Evolutionary conservation across 2,329 filamentous ascomycete species (phyloP), one percentile per base, ranked within the genome.

Genomic region (Stylonectria norvegica): DNA sequence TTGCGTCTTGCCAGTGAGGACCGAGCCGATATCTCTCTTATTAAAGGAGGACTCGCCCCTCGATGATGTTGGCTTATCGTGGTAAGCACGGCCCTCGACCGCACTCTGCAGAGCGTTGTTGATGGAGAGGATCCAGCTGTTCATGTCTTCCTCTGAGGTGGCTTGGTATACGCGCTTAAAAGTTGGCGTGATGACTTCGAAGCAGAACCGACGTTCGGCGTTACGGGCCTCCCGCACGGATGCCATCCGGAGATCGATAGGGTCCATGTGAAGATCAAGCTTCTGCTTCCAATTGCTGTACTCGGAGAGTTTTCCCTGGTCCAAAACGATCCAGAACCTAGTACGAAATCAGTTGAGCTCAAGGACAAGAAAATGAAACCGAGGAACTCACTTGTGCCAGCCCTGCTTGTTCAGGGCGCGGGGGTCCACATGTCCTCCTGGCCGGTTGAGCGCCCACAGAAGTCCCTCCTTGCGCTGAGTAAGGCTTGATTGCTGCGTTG

Each of bases 201-300:
- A 98, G 66, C 91, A 97, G 65, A 98, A 98, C 5, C 93, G 81
- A 18, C 93, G 80, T 57, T 98, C 94, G 2, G 90, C 88, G 62
- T 94, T 95, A 17, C 93, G 83, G 28, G 94, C 91, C 68, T 98
- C 93, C 42, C 93, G 82, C 12, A 98, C 94, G 12, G 93, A 97
- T 8, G 93, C 93, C 81, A 97, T 93, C 23, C 93, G 86, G 32
- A 98, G 73, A 63, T 98, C 94, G 50, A 98, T 97, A 0, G 93
- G 93, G 2, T 97, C 93, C 81, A 95, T 97, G 62, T 98, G 94
- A 18, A 97, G 72, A 64, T 98, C 93, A 17, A 98, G 78, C 62
- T 82, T 91, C 62, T 98, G 89, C 67, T 98, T 98, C 93, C 93
- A 98, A 63, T 98, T 97, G 62, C 90, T 95, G 66, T 98, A 98